phyloP scores from a whole-genome alignment of 352 stramenopile genomes.

The Blastocystis sp. region DNA sequence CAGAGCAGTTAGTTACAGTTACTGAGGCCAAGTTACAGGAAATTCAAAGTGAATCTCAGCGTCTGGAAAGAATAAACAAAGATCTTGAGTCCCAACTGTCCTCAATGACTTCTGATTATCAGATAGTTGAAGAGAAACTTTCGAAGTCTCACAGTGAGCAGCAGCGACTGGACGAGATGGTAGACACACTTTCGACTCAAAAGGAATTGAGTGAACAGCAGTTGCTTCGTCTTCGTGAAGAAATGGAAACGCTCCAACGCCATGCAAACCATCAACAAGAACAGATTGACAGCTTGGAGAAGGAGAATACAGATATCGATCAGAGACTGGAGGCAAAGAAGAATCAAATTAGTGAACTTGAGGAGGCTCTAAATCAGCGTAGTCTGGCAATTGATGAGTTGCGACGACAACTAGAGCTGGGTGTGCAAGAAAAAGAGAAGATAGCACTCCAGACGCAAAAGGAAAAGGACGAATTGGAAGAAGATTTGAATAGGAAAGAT shows the following conservation, averaged over 20 bases:
- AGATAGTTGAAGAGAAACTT: background rate
- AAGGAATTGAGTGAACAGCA: background rate
- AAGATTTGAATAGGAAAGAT: background rate
- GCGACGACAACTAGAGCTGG: background rate
- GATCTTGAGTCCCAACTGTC: background rate
- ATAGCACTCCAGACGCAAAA: background rate
- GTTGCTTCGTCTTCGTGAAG: background rate
- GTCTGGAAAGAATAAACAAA: background rate
- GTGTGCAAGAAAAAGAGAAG: background rate
- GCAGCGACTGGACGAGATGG: background rate
- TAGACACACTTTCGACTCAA: background rate
- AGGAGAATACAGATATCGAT: background rate
- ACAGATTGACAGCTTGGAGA: background rate
- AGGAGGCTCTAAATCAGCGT: background rate
- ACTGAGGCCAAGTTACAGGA: background rate
- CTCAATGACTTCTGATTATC: background rate
- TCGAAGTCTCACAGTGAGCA: background rate
- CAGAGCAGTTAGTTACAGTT: background rate
- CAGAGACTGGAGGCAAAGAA: background rate
- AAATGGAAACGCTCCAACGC: background rate
- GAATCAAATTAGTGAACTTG: background rate
- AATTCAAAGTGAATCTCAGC: background rate
- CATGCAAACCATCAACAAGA: background rate
- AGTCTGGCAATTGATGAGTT: background rate
- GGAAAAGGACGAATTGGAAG: background rate